phyloP scores from a whole-genome alignment of 1,139 yeast species.

The Kodamaea derodonti region DNA sequence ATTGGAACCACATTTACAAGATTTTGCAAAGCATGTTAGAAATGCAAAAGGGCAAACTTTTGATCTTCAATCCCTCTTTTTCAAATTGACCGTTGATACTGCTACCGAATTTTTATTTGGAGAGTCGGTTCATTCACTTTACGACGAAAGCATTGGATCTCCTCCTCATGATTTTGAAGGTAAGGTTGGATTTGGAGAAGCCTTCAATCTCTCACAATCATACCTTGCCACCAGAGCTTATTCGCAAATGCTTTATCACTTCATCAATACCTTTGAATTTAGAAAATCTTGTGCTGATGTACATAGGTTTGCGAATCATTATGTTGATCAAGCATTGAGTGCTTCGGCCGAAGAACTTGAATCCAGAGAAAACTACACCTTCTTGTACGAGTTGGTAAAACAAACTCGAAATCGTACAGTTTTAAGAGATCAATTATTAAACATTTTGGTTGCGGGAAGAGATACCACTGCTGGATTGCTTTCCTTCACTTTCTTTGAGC shows the following conservation, averaged over 20 bases:
- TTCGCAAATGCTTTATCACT: slow-evolving; percentile 30
- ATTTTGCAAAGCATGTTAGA: slow-evolving; percentile 14
- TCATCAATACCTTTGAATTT: slow-evolving; percentile 30
- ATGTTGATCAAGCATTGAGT: slow-evolving; percentile 16
- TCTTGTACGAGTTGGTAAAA: slow-evolving; percentile 47
- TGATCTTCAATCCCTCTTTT: slow-evolving; percentile 49
- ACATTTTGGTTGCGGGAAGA: slow-evolving; percentile 51
- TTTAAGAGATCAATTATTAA: slow-evolving; percentile 48
- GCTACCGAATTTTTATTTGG: slow-evolving; percentile 61
- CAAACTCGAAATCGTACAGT: slow-evolving; percentile 45
- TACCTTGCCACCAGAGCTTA: slow-evolving; percentile 32
- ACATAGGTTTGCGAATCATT: slow-evolving; percentile 28
- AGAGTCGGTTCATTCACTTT: slow-evolving; percentile 42
- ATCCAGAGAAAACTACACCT: slow-evolving; percentile 39
- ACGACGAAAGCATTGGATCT: slow-evolving; percentile 20
- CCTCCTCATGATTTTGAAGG: slow-evolving; percentile 20
- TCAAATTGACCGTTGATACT: slow-evolving; percentile 51
- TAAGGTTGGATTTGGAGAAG: slow-evolving; percentile 34
- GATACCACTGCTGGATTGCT: slow-evolving; percentile 56
- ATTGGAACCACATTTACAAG: slow-evolving; percentile 22
- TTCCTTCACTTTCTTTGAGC: slow-evolving; percentile 42
- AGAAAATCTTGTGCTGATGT: slow-evolving; percentile 21
- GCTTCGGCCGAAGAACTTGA: slow-evolving; percentile 26
- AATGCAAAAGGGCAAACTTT: slow-evolving; percentile 18
- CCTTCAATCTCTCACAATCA: slow-evolving; percentile 40